Base-by-base conservation (phyloP, 2,329 filamentous ascomycete genomes). In the Fusarium sp. region DNA sequence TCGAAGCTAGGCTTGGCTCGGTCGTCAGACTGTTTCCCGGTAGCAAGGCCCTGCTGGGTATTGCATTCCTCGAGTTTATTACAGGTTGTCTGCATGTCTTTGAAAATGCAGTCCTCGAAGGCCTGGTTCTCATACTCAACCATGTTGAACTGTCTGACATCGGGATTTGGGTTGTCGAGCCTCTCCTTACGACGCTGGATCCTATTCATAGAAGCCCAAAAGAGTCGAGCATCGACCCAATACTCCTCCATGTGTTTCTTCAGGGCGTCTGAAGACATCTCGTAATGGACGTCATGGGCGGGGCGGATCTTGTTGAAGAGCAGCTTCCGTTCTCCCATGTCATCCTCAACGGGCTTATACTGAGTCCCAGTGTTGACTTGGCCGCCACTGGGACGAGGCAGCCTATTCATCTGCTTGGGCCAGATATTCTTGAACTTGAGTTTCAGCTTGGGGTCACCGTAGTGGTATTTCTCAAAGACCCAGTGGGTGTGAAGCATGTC, bases 391-490 rank as follows among this genome's bases (percentile, higher is more conserved):
- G 79, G 68, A 1, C 69, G 75, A 3, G 76, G 78, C 15, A 78
- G 65, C 31, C 71, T 75, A 59, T 72, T 73, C 40, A 77, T 79
- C 16, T 71, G 15, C 15, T 61, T 54, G 18, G 53, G 70, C 60
- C 53, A 70, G 27, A 39, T 40, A 10, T 59, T 65, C 3, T 69
- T 61, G n/a, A 79, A 76, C 7, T 70, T 50, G 48, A 80, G 63
- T 1, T 71, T 68, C 15, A 81, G 66, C 37, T 74, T 60, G 9
- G 69, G 73, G 1, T 53, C 48, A 2, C 74, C 74, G 62, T 81
- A 80, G 62, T 83, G 75, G 53, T 80, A 77, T 36, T 77, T 39
- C 60, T 84, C 76, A 44, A 78, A 81, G 3, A 80, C 9, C 36
- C 63, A 62, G 54, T 84, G 82, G 3, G 76, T 73, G 12, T 64